A percentile compares a stretch with the other conserved stretches of the same genome.
Evolutionary conservation across 345 rosid genomes (phyloP).

Genomic region (Citrus hindsii): DNA sequence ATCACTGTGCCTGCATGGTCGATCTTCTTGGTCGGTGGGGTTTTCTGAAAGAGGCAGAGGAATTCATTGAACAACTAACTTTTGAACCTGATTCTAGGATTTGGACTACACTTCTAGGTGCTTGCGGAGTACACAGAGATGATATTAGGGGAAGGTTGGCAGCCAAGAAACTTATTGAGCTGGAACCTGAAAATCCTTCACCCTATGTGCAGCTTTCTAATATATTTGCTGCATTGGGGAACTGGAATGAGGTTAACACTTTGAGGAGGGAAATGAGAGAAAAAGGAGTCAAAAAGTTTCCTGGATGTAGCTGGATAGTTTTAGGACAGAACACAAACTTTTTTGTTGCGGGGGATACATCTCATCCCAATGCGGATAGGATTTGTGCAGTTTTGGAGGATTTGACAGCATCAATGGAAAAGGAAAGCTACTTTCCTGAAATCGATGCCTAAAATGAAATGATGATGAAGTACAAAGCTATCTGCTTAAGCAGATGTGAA

Average conservation of each 20-base stretch:
- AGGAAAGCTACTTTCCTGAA: conserved; percentile 19
- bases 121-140: conserved; percentile 84
- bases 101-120: conserved; percentile 89
- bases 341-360: conserved; percentile 75
- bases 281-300: conserved; percentile 68
- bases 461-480: background rate
- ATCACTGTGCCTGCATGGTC: conserved; percentile 85
- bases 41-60: conserved; percentile 72
- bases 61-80: conserved; percentile 53
- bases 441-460: conserved; percentile 14
- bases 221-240: conserved; percentile 79
- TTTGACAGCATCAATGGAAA: conserved; percentile 39
- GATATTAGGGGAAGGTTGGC: conserved; percentile 62
- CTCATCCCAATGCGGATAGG: conserved; percentile 45
- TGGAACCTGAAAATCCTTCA: conserved; percentile 78
- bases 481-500: background rate
- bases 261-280: conserved; percentile 79
- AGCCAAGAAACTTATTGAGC: conserved; percentile 69
- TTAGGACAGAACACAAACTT: conserved; percentile 51
- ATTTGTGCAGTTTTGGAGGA: conserved; percentile 42
- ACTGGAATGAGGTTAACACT: conserved; percentile 68
- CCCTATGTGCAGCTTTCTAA: conserved; percentile 81
- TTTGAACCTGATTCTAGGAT: conserved; percentile 70
- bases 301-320: conserved; percentile 87
- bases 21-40: conserved; percentile 98